These are phyloP conservation scores for Russula compacta DNA, from an alignment of 768 basidiomycete genomes.

Conservation along the genomic window DNA sequence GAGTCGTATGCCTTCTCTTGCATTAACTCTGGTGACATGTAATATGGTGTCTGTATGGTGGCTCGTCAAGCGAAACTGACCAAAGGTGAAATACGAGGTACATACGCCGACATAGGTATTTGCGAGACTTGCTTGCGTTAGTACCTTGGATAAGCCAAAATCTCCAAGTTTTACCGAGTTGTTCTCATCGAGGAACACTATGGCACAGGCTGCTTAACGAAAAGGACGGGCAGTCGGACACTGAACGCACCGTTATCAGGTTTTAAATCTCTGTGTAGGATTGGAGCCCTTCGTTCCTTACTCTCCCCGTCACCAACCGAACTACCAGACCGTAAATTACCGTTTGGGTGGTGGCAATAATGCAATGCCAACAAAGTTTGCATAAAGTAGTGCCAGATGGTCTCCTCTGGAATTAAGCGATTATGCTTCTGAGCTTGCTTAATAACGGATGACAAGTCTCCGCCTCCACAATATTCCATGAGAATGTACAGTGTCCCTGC, in stretches of 20 bases:
- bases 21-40: conserved; percentile 99
- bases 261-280: conserved; percentile 92
- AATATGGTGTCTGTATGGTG: conserved; percentile 84
- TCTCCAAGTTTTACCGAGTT: conserved; percentile 94
- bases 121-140: conserved; percentile 81
- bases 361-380: conserved; percentile 85
- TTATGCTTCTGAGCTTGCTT: conserved; percentile 62
- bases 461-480: conserved; percentile 99
- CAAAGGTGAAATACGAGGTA: conserved; percentile 8
- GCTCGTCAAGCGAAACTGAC: neutral
- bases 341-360: conserved; percentile 82
- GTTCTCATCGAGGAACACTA: conserved; percentile 83
- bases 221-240: too few species aligned
- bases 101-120: conserved; percentile 95
- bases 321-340: conserved; percentile 37
- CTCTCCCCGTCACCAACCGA: conserved; percentile 31
- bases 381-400: conserved; percentile 92
- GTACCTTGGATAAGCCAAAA: conserved; percentile 91
- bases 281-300: conserved; percentile 56
- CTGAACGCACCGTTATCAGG: conserved; percentile 83
- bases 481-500: conserved; percentile 90
- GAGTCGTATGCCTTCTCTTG: conserved; percentile 96
- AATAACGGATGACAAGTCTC: conserved; percentile 85
- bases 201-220: neutral
- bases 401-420: conserved; percentile 80